phyloP scores from a whole-genome alignment of 176 grass and related monocot genomes.

The Bolboschoenus planiculmis region DNA sequence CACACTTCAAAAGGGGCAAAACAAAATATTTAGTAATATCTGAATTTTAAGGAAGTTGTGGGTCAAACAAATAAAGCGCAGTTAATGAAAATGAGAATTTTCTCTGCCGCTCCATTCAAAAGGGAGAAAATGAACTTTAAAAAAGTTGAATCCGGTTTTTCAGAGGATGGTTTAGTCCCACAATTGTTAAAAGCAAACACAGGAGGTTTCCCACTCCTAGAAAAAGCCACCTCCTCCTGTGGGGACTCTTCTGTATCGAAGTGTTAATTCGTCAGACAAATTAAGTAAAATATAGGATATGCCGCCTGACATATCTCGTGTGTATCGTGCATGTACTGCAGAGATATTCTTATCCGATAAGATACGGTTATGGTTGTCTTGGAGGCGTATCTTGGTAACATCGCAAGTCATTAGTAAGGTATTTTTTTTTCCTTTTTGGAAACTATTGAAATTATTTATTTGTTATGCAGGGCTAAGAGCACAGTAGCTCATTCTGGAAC shows the following conservation, averaged over 20 bases:
- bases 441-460: background rate
- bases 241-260: background rate
- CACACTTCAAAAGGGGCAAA: background rate
- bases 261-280: background rate
- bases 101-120: background rate
- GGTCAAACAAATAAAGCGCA: background rate
- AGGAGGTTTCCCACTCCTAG: background rate
- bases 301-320: background rate
- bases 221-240: background rate
- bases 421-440: background rate
- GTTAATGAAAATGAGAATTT: background rate
- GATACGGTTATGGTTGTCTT: background rate
- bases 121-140: background rate
- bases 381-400: background rate
- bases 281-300: background rate
- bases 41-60: background rate
- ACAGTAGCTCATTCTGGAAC: slow-evolving; percentile 45
- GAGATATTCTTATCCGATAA: background rate
- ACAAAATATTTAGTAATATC: background rate
- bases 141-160: background rate
- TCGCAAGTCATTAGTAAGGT: background rate
- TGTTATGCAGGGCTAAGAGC: slow-evolving; percentile 43
- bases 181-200: background rate
- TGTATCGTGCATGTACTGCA: background rate
- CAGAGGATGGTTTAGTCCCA: background rate